phyloP scores from a whole-genome alignment of 1,284 basidiomycete species.

The Sanghuangporus baumii region DNA sequence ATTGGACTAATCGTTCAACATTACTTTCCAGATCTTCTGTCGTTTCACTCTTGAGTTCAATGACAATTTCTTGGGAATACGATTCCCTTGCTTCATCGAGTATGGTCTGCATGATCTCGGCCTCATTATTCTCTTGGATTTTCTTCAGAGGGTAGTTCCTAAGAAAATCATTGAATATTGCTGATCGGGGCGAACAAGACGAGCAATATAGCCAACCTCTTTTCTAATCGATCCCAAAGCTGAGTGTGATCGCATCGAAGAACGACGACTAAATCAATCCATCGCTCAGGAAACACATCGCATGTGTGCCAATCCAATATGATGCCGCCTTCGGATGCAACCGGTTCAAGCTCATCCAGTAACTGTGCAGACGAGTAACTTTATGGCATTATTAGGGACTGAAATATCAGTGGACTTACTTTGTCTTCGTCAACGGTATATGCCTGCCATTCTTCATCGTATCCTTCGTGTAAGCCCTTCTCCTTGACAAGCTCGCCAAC shows the following conservation, averaged over 20 bases:
- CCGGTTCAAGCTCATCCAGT: slow-evolving; percentile 82
- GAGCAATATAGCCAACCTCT: slow-evolving; percentile 53
- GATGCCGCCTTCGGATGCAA: slow-evolving; percentile 65
- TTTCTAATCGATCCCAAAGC: slow-evolving; percentile 93
- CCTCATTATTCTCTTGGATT: slow-evolving; percentile 97
- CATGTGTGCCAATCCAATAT: slow-evolving; percentile 98
- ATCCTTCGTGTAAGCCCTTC: slow-evolving; percentile 77
- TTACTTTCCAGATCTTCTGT: slow-evolving; percentile 85
- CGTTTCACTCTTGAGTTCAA: slow-evolving; percentile 79
- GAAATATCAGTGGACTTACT: slow-evolving; percentile 36
- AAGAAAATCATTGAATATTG: slow-evolving; percentile 3
- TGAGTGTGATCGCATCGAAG: slow-evolving; percentile 83
- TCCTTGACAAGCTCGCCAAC: slow-evolving; percentile 88
- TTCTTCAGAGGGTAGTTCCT: slow-evolving; percentile 90
- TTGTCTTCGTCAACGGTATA: slow-evolving; percentile 96
- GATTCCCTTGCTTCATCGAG: slow-evolving; percentile 84
- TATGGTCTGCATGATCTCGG: slow-evolving; percentile 96
- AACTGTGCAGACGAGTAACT: slow-evolving; percentile 40
- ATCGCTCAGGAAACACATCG: slow-evolving; percentile 91
- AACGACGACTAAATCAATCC: slow-evolving; percentile 96
- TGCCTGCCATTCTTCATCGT: slow-evolving; percentile 91
- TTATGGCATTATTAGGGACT: not conserved
- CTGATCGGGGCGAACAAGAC: not conserved
- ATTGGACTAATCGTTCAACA: slow-evolving; percentile 76
- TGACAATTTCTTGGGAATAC: slow-evolving; percentile 82